A percentile compares a stretch with the other conserved stretches of the same genome.
Evolutionary conservation across 2,329 filamentous ascomycete species (phyloP).

Genomic region (Chaetomiaceae sp.): DNA sequence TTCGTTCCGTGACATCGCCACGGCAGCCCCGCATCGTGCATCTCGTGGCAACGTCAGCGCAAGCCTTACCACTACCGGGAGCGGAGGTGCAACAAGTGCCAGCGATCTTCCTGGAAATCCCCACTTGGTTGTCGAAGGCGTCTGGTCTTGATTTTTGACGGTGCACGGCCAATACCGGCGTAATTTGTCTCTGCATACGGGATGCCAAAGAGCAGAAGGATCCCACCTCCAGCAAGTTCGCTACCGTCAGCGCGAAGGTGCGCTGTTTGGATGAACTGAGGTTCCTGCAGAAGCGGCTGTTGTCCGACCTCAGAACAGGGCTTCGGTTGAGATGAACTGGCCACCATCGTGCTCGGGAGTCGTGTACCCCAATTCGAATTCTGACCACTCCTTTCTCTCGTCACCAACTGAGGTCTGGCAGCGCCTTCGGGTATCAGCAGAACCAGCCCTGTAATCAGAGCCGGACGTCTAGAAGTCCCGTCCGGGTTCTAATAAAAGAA

Average conservation of each 20-base stretch:
- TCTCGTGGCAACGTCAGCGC: constrained; percentile 1
- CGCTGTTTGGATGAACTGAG: constrained; percentile 11
- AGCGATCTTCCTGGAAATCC: neutral
- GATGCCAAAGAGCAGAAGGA: neutral
- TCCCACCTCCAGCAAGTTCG: constrained; percentile 7
- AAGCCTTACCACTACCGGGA: constrained; percentile 2
- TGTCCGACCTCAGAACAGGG: constrained; percentile 3
- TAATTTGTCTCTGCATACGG: constrained; percentile 23
- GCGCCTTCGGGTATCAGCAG: neutral
- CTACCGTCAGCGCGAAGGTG: constrained; percentile 4
- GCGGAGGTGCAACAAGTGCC: neutral
- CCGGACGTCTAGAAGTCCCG: constrained; percentile 5
- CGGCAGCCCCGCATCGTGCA: neutral
- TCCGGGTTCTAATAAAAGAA: constrained; percentile 27
- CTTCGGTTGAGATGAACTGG: constrained; percentile 22
- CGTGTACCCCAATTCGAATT: too few relatives aligned
- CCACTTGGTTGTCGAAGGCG: constrained; percentile 1
- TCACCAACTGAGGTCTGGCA: too few relatives aligned
- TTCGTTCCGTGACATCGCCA: constrained; percentile 14
- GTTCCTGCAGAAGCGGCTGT: constrained; percentile 25
- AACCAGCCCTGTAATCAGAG: neutral
- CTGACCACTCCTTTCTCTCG: too few relatives aligned
- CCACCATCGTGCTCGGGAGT: constrained; percentile 19
- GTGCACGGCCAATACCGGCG: constrained; percentile 28
- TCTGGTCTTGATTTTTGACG: constrained; percentile 5